phyloP scores from a whole-genome alignment of 2,329 filamentous ascomycete species.

The Aureobasidium musti region DNA sequence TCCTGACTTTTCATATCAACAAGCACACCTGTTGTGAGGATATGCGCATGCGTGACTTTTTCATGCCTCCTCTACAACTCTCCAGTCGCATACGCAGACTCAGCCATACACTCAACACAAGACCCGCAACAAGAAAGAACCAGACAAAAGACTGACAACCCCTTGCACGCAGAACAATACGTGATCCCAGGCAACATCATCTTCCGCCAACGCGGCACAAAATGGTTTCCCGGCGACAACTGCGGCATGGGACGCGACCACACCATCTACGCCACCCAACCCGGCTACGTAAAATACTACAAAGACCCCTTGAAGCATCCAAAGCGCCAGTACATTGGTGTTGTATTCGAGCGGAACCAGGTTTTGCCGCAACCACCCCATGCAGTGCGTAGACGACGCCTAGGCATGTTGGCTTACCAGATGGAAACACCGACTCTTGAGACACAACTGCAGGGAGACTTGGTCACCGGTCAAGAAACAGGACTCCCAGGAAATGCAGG shows the following conservation, averaged over 20 bases:
- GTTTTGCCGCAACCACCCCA: slow-evolving; percentile 74
- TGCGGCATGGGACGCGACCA: slow-evolving; percentile 93
- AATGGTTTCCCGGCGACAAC: slow-evolving; percentile 95
- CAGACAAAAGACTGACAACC: background rate
- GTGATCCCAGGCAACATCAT: slow-evolving; percentile 97
- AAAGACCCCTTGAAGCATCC: slow-evolving; percentile 80
- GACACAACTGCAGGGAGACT: slow-evolving; percentile 28
- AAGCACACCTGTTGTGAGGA: background rate
- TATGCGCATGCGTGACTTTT: background rate
- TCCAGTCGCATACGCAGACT: background rate
- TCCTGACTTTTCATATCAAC: background rate
- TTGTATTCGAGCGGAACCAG: slow-evolving; percentile 81
- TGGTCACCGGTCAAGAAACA: slow-evolving; percentile 30
- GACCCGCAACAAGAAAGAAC: background rate
- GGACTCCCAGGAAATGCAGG: slow-evolving; percentile 31
- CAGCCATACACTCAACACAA: too few species aligned
- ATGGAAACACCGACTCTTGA: slow-evolving; percentile 35
- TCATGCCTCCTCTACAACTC: background rate
- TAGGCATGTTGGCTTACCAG: slow-evolving; percentile 68
- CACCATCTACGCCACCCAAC: slow-evolving; percentile 82
- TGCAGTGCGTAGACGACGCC: slow-evolving; percentile 69
- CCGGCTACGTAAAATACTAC: slow-evolving; percentile 97
- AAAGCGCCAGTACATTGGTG: slow-evolving; percentile 90
- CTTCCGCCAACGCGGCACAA: slow-evolving; percentile 92
- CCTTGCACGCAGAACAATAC: slow-evolving; percentile 67